These are phyloP conservation scores for Mycena venus DNA, from an alignment of 768 basidiomycete genomes.

Conservation along the genomic window DNA sequence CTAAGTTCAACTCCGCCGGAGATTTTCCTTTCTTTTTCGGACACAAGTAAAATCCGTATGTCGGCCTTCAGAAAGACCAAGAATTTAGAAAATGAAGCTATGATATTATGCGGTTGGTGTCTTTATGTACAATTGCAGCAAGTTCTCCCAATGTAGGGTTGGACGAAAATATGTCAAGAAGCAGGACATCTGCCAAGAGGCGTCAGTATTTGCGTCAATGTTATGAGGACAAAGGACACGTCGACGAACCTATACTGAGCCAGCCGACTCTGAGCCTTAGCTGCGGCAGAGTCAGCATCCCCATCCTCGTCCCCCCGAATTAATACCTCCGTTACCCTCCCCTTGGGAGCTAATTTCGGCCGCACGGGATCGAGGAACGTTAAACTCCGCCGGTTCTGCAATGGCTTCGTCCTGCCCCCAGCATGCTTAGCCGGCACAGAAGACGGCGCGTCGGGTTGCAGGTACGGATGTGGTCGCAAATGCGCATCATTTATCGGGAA, in stretches of 20 bases:
- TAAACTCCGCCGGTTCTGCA: conserved; percentile 41
- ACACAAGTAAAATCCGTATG: too few relatives aligned
- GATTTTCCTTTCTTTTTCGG: too few relatives aligned
- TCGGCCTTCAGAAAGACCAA: too few relatives aligned
- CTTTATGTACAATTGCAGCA: conserved; percentile 20
- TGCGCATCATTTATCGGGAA: conserved; percentile 34
- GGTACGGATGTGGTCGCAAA: conserved; percentile 36
- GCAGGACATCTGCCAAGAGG: conserved; percentile 5
- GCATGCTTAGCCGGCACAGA: conserved; percentile 22
- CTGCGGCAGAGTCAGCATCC: conserved; percentile 9
- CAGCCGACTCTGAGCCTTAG: conserved; percentile 19
- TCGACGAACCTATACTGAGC: conserved; percentile 24
- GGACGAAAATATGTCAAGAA: conserved; percentile 3
- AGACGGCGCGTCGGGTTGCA: conserved; percentile 27
- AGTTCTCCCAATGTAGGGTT: neutral
- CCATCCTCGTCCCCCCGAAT: neutral
- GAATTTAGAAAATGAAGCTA: too few relatives aligned
- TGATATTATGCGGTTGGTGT: neutral
- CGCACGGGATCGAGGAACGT: conserved; percentile 37
- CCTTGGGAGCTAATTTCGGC: neutral
- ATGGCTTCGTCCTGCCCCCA: conserved; percentile 20
- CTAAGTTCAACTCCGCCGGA: too few relatives aligned
- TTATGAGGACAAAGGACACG: neutral
- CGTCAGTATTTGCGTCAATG: too few relatives aligned
- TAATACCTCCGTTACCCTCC: neutral